Base-by-base conservation (phyloP, 805 yeast species). In the Saccharomycopsis sp. region DNA sequence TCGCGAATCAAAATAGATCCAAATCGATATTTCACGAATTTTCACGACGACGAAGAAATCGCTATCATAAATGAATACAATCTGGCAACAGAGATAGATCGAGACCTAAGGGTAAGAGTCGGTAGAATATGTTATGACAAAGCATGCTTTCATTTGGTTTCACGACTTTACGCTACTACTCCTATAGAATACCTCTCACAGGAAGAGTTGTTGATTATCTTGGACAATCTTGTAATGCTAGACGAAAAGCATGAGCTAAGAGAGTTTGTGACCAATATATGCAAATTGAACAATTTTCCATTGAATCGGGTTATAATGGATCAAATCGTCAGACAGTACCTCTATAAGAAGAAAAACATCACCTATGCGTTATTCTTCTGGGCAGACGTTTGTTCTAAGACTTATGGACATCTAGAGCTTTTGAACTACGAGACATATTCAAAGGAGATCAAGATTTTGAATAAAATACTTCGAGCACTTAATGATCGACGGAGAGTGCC, bases 281-380 rank as follows among this genome's bases (percentile, higher is more conserved):
- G 49, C 22, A n/a, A 44, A 44, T 44, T 44, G 22, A 44, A 44
- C 22, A 44, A 44, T 44, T 44, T 44, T 12, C 49, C 49, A n/a
- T 19, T 44, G 19, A 44, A 44, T 44, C 3, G 49, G 12, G 5
- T 44, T 17, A 19, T 44, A 3, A 3, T 44, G 22, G 49, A 19
- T 7, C 22, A 44, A 17, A 44, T 44, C 12, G 49, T 44, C 22
- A n/a, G 22, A 17, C 49, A 44, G 12, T 44, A 7, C 12, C 22
- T 44, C 7, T 44, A 19, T 17, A 44, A 44, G 20, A 44, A 44
- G 49, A 44, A 44, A 44, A 19, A 17, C 22, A 5, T 44, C 22
- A 12, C 22, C 12, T 19, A 44, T 44, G 49, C 49, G 19, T 44
- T 44, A 17, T 44, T 17, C 22, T 44, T 17, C 20, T 44, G 49